Base-by-base conservation (phyloP, 345 rosid genomes). In the Erysimum cheiranthoides region DNA sequence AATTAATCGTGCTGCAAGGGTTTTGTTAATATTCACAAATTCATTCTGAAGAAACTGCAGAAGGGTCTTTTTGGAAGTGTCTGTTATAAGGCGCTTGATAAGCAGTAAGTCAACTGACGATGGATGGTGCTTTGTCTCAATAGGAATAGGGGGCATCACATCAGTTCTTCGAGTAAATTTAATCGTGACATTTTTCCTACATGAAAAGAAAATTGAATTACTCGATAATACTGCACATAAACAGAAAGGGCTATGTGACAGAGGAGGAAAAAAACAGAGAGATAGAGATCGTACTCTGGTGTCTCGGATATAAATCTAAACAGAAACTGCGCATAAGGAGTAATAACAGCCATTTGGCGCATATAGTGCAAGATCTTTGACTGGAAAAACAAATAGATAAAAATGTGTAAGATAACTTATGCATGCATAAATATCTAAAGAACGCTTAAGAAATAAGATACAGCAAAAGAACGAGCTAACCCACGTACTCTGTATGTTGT, bases 321-420 rank as follows among this genome's bases (percentile, higher is more conserved):
- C 18, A 89, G 74, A 82, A 94, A 94, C 68, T 94, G 95, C 14
- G 97, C 91, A 73, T 94, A 94, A 3, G 97, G 98, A 38, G 98
- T 94, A 81, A 94, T 92, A 71, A 94, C 96, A 75, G 98, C 98
- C 98, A 94, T 94, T 77, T 94, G 97, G 74, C 98, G 86, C 96
- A 94, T 90, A 79, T 89, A 94, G 80, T 94, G 98, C 89, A 92
- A 85, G 82, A 94, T 94, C 82, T 94, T 94, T 50, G 97, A 92
- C 98, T 92, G 89, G 80, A 86, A 38, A 70, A 62, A 62, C 18
- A 63, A 77, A 60, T 39, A 82, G 45, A 60, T 61, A 46, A 54
- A 54, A 51, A 49, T 39, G 61, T 79, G 32, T 79, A 10, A 74
- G 69, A 65, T 35, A 49, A 39, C 31, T 46, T 46, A 16, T 62